phyloP scores from a whole-genome alignment of 2,329 filamentous ascomycete species.

The Xylogone sp. region DNA sequence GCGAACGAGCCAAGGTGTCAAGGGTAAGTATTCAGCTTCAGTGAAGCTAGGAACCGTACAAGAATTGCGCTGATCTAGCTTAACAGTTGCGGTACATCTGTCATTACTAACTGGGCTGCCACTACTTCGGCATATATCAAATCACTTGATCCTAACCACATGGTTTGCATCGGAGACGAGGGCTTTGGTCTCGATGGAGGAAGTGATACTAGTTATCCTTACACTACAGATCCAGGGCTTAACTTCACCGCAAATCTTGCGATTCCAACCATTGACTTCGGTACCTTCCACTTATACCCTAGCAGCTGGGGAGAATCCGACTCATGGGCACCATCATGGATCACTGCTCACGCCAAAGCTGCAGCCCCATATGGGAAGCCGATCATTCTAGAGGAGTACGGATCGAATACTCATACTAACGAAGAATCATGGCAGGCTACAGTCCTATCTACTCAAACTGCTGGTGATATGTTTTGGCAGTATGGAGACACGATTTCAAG shows the following conservation, averaged over 20 bases:
- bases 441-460: conserved; percentile 15
- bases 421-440: conserved; percentile 20
- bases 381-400: conserved; percentile 37
- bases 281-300: conserved; percentile 50
- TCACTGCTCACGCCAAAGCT: conserved; percentile 37
- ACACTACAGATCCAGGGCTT: conserved; percentile 34
- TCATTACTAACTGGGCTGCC: conserved; percentile 58
- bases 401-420: conserved; percentile 16
- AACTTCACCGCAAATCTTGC: conserved; percentile 44
- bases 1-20: conserved; percentile 66
- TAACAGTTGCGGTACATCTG: conserved; percentile 46
- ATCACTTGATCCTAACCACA: conserved; percentile 54
- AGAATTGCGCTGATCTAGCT: no score
- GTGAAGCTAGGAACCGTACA: no score
- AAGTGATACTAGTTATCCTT: conserved; percentile 36
- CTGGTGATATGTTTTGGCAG: conserved; percentile 28
- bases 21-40: conserved; percentile 24
- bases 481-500: conserved; percentile 21
- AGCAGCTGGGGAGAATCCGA: conserved; percentile 33
- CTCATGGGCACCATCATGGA: conserved; percentile 43
- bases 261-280: conserved; percentile 47
- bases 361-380: conserved; percentile 35
- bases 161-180: conserved; percentile 63
- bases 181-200: conserved; percentile 44
- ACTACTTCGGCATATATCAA: conserved; percentile 60